Percentiles rank a stretch among this genome's conserved stretches.
Evolutionary conservation across 1,139 yeast genomes (phyloP).

Genomic region (Hyphopichia buzzinii): DNA sequence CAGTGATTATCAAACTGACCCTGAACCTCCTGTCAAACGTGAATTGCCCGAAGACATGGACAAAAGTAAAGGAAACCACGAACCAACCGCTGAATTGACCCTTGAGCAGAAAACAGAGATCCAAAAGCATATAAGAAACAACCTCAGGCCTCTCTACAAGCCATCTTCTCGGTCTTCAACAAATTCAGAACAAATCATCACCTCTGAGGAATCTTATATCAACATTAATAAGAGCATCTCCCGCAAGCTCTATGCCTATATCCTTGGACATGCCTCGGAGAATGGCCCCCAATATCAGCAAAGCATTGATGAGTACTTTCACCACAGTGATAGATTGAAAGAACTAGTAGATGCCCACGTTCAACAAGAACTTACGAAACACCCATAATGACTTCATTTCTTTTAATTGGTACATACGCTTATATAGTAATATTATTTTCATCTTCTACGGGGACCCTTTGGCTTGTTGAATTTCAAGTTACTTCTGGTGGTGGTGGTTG

Average conservation of each 20-base stretch:
- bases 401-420: background rate
- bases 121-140: slow-evolving; percentile 52
- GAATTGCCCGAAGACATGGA: background rate
- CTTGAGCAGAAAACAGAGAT: slow-evolving; percentile 48
- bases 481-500: slow-evolving; percentile 7
- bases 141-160: slow-evolving; percentile 48
- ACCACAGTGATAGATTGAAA: slow-evolving; percentile 15
- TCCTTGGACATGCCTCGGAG: slow-evolving; percentile 13
- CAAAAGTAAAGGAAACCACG: background rate
- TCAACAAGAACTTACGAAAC: slow-evolving; percentile 15
- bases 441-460: slow-evolving; percentile 54
- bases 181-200: slow-evolving; percentile 9
- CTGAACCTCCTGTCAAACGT: slow-evolving; percentile 3
- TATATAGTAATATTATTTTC: slow-evolving; percentile 4
- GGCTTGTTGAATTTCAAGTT: slow-evolving; percentile 48
- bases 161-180: slow-evolving; percentile 15
- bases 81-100: slow-evolving; percentile 19
- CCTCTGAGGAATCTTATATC: slow-evolving; percentile 33
- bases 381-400: background rate
- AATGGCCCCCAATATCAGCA: slow-evolving; percentile 9
- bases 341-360: slow-evolving; percentile 24
- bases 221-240: slow-evolving; percentile 38
- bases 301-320: slow-evolving; percentile 17
- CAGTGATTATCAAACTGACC: slow-evolving; percentile 14
- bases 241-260: slow-evolving; percentile 42